These are phyloP conservation scores for Chalara sp. DNA, from an alignment of 2,329 filamentous ascomycete species.

Conservation along the genomic window DNA sequence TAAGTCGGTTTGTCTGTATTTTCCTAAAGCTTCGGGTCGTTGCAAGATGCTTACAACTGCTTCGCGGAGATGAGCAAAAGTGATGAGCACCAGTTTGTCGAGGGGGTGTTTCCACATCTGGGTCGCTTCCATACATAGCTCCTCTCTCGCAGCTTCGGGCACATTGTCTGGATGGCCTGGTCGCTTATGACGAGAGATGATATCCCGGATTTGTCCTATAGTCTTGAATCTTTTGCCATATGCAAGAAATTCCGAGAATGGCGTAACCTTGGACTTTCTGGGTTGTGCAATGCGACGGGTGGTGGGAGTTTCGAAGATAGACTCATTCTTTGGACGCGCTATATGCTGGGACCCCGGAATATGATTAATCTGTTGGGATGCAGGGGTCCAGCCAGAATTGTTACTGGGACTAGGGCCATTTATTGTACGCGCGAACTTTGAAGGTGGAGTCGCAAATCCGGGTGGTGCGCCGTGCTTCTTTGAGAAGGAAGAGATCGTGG, in stretches of 20 bases:
- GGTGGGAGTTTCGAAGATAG: neutral
- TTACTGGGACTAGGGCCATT: neutral
- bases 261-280: neutral
- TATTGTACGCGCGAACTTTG: neutral
- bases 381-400: neutral
- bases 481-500: neutral
- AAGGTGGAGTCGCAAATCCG: neutral
- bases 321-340: neutral
- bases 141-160: slow-evolving; percentile 52
- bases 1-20: slow-evolving; percentile 10
- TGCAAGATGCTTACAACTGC: slow-evolving; percentile 22
- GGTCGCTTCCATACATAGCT: slow-evolving; percentile 50
- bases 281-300: neutral
- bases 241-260: neutral
- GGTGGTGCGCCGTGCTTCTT: neutral
- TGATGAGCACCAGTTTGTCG: slow-evolving; percentile 33
- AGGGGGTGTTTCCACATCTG: slow-evolving; percentile 50
- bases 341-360: no score
- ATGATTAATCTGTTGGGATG: neutral
- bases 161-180: slow-evolving; percentile 53
- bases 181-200: slow-evolving; percentile 49
- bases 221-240: slow-evolving; percentile 3
- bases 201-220: slow-evolving; percentile 39
- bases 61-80: slow-evolving; percentile 39
- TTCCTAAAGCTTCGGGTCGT: neutral